Base-by-base conservation (phyloP, 345 rosid genomes). In the Streptanthus diversifolius region DNA sequence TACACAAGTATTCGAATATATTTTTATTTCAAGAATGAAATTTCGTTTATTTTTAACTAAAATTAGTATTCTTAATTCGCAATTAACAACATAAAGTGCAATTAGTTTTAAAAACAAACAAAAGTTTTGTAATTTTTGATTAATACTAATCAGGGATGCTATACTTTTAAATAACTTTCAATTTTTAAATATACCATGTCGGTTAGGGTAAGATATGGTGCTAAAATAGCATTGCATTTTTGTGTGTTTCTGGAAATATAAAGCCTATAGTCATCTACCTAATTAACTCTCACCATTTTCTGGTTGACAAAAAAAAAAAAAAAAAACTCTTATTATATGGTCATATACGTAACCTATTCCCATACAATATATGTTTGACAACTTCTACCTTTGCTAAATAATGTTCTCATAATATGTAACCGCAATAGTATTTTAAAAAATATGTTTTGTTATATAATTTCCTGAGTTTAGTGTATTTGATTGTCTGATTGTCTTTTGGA, bases 1-100 rank as follows among this genome's bases (percentile, higher is more conserved):
- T n/a, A 54, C 65, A 44, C 33, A 3, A 65, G n/a, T 55, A 45
- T 24, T 55, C 66, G 41, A 66, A 73, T 25, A 24, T 56, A 65
- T 33, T 22, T 55, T 5, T 36, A 56, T 14, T 35, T 51, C n/a
- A 29, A 10, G 13, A 71, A 21, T 36, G 59, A 47, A 59, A 45
- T 18, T 9, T 45, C 21, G 49, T 24, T 37, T 33, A 21, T 36
- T 15, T 35, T 18, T 35, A 51, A 51, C 21, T 10, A 5, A 15
- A 62, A 27, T 41, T 41, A 62, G 2, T 63, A 63, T 35, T 57
- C 29, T 22, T 12, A 35, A 56, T 6, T 58, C 43, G 27, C 4
- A 59, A 37, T 24, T 40, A 24, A 24, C 68, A 63, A 29, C 72
- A 18, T 54, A 41, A 36, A 36, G 11, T 24, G 17, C 14, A 61